A percentile compares a stretch with the other conserved stretches of the same genome.
Evolutionary conservation across 2,329 filamentous ascomycete genomes (phyloP).

Genomic region (Hypoxylon sp.): DNA sequence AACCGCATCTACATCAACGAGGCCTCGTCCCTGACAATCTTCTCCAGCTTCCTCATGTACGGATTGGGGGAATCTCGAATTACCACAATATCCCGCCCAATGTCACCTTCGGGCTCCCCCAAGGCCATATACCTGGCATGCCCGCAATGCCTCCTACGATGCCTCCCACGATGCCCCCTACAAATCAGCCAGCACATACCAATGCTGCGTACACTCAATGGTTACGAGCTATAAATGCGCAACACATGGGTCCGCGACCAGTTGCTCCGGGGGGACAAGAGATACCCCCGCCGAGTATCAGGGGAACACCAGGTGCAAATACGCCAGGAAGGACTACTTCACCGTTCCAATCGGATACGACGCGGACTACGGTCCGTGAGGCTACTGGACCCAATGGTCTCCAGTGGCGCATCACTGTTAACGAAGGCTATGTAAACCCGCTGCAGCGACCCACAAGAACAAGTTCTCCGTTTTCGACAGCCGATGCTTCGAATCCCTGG

Average conservation of each 20-base stretch:
- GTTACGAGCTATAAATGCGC: constrained; percentile 55
- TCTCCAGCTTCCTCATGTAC: constrained; percentile 32
- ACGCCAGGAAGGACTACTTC: constrained; percentile 48
- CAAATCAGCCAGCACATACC: constrained; percentile 19
- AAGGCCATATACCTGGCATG: constrained; percentile 13
- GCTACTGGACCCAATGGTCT: constrained; percentile 63
- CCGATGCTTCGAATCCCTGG: constrained; percentile 34
- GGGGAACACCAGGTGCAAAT: constrained; percentile 45
- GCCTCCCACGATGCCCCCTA: constrained; percentile 15
- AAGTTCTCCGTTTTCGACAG: constrained; percentile 42
- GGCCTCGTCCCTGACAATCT: constrained; percentile 2
- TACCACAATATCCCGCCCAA: constrained; percentile 40
- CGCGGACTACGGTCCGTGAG: constrained; percentile 61
- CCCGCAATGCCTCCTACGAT: constrained; percentile 14
- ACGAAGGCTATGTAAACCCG: constrained; percentile 54
- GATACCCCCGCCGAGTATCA: constrained; percentile 37
- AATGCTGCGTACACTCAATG: constrained; percentile 42
- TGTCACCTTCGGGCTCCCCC: constrained; percentile 42
- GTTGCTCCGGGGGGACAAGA: constrained; percentile 58
- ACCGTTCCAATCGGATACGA: constrained; percentile 51
- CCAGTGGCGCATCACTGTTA: constrained; percentile 64
- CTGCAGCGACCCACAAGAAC: constrained; percentile 39
- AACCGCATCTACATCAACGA: constrained; percentile 32
- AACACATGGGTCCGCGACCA: constrained; percentile 61
- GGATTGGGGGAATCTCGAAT: constrained; percentile 28